Conservation (phyloP, 176 grass and related monocot species). For the Carex kokanica region DNA sequence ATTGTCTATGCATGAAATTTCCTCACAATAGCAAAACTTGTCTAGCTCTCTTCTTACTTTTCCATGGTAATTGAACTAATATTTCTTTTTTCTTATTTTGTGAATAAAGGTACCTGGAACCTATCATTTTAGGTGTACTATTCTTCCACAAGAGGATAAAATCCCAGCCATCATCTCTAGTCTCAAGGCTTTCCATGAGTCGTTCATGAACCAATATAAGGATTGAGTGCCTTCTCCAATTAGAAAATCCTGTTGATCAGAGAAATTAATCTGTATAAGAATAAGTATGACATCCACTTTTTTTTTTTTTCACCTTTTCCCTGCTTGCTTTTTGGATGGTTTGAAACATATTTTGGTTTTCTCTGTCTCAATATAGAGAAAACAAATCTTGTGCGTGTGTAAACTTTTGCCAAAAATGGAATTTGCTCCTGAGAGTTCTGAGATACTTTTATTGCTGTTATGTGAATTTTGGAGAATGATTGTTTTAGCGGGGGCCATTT, state of each 20-base stretch:
- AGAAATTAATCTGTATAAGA: slow-evolving; percentile 1
- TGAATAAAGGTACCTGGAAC: slow-evolving; percentile 58
- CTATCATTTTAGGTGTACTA: slow-evolving; percentile 86
- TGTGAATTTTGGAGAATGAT: background rate
- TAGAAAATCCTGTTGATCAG: background rate
- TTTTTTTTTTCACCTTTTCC: too few species aligned
- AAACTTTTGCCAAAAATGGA: background rate
- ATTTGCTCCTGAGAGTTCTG: background rate
- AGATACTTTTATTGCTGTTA: background rate
- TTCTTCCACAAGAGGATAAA: slow-evolving; percentile 67
- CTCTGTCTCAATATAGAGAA: slow-evolving; percentile 6
- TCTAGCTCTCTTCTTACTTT: background rate
- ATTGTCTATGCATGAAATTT: background rate
- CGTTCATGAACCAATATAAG: slow-evolving; percentile 61
- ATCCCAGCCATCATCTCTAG: slow-evolving; percentile 40
- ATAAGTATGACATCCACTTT: slow-evolving; percentile 13
- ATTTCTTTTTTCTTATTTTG: background rate
- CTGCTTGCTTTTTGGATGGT: slow-evolving; percentile 23
- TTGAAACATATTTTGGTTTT: slow-evolving; percentile 26
- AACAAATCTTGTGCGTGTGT: slow-evolving; percentile 12
- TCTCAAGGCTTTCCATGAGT: slow-evolving; percentile 57
- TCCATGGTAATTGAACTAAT: slow-evolving; percentile 8
- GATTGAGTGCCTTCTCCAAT: slow-evolving; percentile 20
- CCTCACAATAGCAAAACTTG: background rate
- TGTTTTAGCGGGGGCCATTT: background rate